Evolutionary conservation across 345 rosid genomes (phyloP), one percentile per base, ranked within the genome.

Genomic region (Cardamine chenopodiifolia): DNA sequence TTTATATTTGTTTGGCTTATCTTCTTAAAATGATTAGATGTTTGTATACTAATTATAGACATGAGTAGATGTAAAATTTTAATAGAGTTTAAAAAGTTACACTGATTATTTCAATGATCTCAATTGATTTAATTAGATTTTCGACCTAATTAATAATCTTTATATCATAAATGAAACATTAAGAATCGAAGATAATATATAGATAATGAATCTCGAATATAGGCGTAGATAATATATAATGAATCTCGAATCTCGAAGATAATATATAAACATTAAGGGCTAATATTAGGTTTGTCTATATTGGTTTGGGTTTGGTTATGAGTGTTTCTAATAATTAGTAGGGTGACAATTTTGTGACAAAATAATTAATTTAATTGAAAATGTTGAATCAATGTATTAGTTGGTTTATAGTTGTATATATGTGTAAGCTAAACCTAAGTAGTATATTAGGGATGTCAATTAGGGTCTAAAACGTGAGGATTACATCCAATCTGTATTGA

Each of bases 351-450:
- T 18, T 39, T 31, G 18, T 57, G 31, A 56, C 29, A 55, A 45
- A 55, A 26, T 10, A 12, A 39, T 20, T 20, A 50, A 11, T 69
- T 1, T 23, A 28, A 37, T 22, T 15, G 10, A 9, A 62, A 45
- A 39, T 26, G 39, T 64, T 34, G 23, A 64, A 49, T 49, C 68
- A 3, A 26, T 62, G 74, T 35, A 63, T 70, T 76, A 52, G 61
- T 62, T 76, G 79, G 65, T 32, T 44, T 70, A 29, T 62, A 72
- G 58, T 66, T 66, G 69, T 70, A 78, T 63, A 55, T 39, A 73
- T 78, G 70, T 66, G 31, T 35, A 68, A 57, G 79, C 68, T 42
- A 74, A 74, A 62, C 62, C 68, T 34, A 74, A 58, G 78, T 68
- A 59, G 78, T 75, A 56, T 56, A n/a, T n/a, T n/a, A n/a, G n/a